phyloP scores from a whole-genome alignment of 768 basidiomycete species.

The Phylloporus sp. region DNA sequence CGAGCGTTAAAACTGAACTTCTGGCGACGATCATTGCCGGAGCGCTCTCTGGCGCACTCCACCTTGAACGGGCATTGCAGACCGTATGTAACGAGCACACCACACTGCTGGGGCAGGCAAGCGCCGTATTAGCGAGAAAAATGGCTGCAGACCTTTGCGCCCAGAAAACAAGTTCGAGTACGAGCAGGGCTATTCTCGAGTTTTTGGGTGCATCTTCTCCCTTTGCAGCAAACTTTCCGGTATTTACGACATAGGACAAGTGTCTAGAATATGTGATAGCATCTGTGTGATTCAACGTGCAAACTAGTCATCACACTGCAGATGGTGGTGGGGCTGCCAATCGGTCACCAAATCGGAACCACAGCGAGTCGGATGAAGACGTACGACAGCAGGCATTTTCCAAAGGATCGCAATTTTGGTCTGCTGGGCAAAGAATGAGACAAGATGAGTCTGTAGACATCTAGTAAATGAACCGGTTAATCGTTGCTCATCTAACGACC shows the following conservation, averaged over 20 bases:
- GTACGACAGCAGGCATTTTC: constrained; percentile 80
- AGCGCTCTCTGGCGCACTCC: constrained; percentile 58
- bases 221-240: constrained; percentile 72
- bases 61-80: constrained; percentile 65
- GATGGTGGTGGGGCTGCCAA: constrained; percentile 42
- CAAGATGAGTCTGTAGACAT: constrained; percentile 53
- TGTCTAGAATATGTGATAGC: constrained; percentile 5
- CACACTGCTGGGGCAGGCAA: constrained; percentile 55
- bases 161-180: constrained; percentile 42
- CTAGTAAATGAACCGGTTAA: constrained; percentile 27
- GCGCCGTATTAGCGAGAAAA: constrained; percentile 57
- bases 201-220: constrained; percentile 55
- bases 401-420: constrained; percentile 58
- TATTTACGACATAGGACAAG: constrained; percentile 35
- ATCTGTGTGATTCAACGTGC: constrained; percentile 4
- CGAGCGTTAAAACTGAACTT: constrained; percentile 55
- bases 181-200: constrained; percentile 52
- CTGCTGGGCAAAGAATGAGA: constrained; percentile 66
- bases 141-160: constrained; percentile 58
- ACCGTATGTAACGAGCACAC: constrained; percentile 47
- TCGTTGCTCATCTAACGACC: not conserved
- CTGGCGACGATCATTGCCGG: constrained; percentile 62
- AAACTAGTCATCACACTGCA: constrained; percentile 36
- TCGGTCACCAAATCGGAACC: constrained; percentile 1
- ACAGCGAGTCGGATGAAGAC: constrained; percentile 27